Evolutionary conservation across 768 basidiomycete species (phyloP).

Genomic region (Collybia sordida): DNA sequence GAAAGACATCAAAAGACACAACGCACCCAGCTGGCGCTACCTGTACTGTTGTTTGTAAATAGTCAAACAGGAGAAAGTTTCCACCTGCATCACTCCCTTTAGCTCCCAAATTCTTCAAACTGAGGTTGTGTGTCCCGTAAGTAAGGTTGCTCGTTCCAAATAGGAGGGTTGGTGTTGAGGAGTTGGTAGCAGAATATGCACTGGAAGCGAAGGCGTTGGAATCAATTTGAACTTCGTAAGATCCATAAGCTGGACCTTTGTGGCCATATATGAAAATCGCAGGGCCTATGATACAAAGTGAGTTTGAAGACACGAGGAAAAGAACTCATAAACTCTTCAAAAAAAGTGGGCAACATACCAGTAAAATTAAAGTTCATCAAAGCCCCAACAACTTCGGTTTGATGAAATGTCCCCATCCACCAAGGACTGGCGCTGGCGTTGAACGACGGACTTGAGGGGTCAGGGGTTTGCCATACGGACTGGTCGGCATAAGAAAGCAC

Average conservation of each 20-base stretch:
- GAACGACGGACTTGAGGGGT: slow-evolving; percentile 41
- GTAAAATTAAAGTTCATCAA: slow-evolving; percentile 42
- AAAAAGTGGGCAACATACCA: slow-evolving; percentile 23
- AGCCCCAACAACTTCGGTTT: slow-evolving; percentile 34
- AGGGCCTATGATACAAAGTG: slow-evolving; percentile 27
- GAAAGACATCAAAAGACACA: background rate
- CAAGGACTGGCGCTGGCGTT: slow-evolving; percentile 32
- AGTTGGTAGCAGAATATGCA: slow-evolving; percentile 32
- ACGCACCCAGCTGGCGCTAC: slow-evolving; percentile 42
- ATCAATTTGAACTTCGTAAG: slow-evolving; percentile 41
- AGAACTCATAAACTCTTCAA: background rate
- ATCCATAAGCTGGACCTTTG: slow-evolving; percentile 41
- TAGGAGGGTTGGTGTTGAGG: slow-evolving; percentile 30
- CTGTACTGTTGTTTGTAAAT: slow-evolving; percentile 38
- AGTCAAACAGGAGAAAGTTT: slow-evolving; percentile 40
- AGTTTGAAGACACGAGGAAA: background rate
- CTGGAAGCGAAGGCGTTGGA: slow-evolving; percentile 21
- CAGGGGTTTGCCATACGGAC: slow-evolving; percentile 42
- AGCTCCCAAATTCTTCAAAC: slow-evolving; percentile 40
- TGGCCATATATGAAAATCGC: slow-evolving; percentile 43
- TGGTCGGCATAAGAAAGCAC: slow-evolving; percentile 39
- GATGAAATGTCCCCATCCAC: slow-evolving; percentile 45
- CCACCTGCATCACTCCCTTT: slow-evolving; percentile 34
- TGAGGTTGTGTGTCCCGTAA: slow-evolving; percentile 36
- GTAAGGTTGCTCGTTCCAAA: slow-evolving; percentile 33